Evolutionary conservation across 257 asterid genomes (phyloP), one percentile per base, ranked within the genome.

Genomic region (Capsicum pubescens): DNA sequence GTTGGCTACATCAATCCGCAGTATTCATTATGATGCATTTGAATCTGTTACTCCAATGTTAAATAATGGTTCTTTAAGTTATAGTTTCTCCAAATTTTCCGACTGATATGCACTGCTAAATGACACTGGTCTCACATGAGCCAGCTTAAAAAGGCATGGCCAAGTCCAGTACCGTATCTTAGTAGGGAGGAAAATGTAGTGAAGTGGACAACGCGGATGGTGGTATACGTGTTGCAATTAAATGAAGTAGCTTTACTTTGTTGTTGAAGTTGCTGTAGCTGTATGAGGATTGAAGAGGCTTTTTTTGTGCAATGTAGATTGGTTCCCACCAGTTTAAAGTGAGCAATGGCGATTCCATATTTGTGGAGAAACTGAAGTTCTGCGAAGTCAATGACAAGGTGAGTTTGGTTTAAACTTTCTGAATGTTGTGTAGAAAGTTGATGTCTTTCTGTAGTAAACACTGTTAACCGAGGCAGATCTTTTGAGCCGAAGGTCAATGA

Each of bases 321-420:
- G 99, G 99, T 64, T 92, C 99, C 55, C 98, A 95, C 87, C 98
- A 95, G 86, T 95, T 94, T 90, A 95, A 95, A 87, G 98, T 94
- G 87, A 92, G 99, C 95, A 95, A 94, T 81, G 89, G 94, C 36
- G 99, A 95, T 87, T 82, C 87, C 85, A 94, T 94, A 82, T 96
- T 85, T 74, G 84, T 90, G 2, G 99, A 96, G 93, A 92, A 82
- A 88, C 84, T 94, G 94, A 94, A 96, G 95, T 88, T 91, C 85
- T 94, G 99, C 81, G 93, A 94, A 50, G 87, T 96, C 82, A 93
- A 92, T 87, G 99, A 96, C 89, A 96, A 94, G 98, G 99, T 95
- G 76, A 90, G 90, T 68, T 15, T 19, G 14, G 19, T 55, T 83
- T 19, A 44, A 14, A 0, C 76, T 86, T 84, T 54, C 17, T 52